These are phyloP conservation scores for Cordyceps farinosa DNA, from an alignment of 2,329 filamentous ascomycete genomes.

Conservation along the genomic window DNA sequence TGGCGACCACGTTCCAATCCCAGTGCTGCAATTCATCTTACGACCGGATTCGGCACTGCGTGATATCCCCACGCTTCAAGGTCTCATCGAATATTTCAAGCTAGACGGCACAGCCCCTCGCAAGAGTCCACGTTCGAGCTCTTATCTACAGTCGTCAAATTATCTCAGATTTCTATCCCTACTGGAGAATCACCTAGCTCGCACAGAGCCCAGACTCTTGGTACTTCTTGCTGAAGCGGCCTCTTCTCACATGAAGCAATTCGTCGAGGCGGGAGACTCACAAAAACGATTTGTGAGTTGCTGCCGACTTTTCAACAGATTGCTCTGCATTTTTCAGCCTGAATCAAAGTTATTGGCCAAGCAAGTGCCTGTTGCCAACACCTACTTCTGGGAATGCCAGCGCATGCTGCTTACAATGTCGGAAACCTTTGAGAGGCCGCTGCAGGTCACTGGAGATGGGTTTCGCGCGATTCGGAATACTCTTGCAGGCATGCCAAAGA, in stretches of 20 bases:
- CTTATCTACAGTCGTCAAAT: conserved; percentile 21
- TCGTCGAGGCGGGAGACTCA: conserved; percentile 18
- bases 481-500: conserved; percentile 52
- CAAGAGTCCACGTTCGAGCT: conserved; percentile 11
- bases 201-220: conserved; percentile 33
- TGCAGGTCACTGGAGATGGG: conserved; percentile 48
- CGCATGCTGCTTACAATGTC: conserved; percentile 51
- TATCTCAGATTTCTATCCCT: conserved; percentile 27
- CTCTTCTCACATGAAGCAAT: conserved; percentile 26
- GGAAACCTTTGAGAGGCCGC: conserved; percentile 42
- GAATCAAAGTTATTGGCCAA: conserved; percentile 25
- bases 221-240: conserved; percentile 29
- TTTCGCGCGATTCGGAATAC: conserved; percentile 55
- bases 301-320: conserved; percentile 32
- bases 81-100: conserved; percentile 27
- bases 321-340: conserved; percentile 28
- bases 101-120: not conserved
- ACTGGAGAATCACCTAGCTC: conserved; percentile 30
- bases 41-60: conserved; percentile 27
- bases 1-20: conserved; percentile 23
- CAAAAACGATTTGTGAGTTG: conserved; percentile 27
- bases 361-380: conserved; percentile 27
- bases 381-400: conserved; percentile 53
- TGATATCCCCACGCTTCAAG: conserved; percentile 24
- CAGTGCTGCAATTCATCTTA: conserved; percentile 31